Conservation (phyloP, 345 rosid genomes). For the Eucalyptus coolabah region DNA sequence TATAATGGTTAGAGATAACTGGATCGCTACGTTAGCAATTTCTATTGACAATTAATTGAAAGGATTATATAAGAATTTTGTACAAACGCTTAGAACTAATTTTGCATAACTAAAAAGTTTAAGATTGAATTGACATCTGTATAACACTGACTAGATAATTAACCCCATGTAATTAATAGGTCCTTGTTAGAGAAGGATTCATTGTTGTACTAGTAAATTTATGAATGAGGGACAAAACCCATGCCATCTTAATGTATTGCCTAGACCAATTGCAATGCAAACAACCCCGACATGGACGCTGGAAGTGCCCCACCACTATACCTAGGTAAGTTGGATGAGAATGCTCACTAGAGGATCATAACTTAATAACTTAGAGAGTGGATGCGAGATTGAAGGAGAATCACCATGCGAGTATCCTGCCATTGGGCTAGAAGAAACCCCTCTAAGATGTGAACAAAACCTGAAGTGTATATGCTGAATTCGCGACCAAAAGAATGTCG, state of each 20-base stretch:
- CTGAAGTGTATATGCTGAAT: neutral
- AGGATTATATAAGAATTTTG: neutral
- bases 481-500: neutral
- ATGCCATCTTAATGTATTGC: neutral
- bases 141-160: neutral
- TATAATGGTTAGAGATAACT: neutral
- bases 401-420: neutral
- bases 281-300: neutral
- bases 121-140: accelerated
- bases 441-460: neutral
- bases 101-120: neutral
- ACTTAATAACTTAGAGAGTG: neutral
- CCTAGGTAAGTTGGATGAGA: neutral
- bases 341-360: neutral
- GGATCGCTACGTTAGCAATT: accelerated
- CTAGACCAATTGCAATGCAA: neutral
- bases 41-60: neutral
- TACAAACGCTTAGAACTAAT: neutral
- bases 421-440: neutral
- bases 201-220: neutral
- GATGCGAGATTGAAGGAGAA: neutral
- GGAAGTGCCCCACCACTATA: neutral
- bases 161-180: neutral
- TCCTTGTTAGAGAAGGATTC: neutral
- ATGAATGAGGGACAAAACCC: neutral